Base-by-base conservation (phyloP, 2,329 filamentous ascomycete species). In the Microdochium bolleyi region DNA sequence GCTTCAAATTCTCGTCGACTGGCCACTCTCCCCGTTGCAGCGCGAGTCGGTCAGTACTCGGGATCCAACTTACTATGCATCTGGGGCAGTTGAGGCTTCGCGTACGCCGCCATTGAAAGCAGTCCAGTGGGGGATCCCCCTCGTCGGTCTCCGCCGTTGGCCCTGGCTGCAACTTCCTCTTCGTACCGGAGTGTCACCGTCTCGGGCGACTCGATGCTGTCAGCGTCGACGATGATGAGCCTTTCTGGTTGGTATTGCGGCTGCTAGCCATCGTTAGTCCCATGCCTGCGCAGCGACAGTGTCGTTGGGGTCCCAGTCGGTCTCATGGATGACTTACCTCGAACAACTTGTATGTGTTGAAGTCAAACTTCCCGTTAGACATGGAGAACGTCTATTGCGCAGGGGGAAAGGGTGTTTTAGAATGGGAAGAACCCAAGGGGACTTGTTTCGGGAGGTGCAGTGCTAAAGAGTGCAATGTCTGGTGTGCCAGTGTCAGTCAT, bases 101-200 rank as follows among this genome's bases (percentile, higher is more conserved):
- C 77, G 78, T 90, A 92, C 72, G 85, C 85, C 70, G 88, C 87
- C 87, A 92, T 92, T 72, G 87, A 84, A 73, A 88, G 74, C 64
- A 84, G 70, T 68, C 73, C 70, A 68, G 68, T 75, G 67, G 78
- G 76, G 72, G 74, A 82, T 72, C 76, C 82, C 77, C 75, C 73
- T 63, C 70, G 70, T 68, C 73, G 73, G 69, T 72, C 74, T 68
- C 75, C 75, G 63, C 76, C 76, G 73, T 73, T 76, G 58, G 70
- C 74, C 70, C 72, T 73, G 58, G 71, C 73, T 46, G 75, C 74
- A 63, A 71, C 66, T 55, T 73, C 78, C 67, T 81, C 77, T 70
- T 82, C 79, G 73, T 80, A 78, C 58, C 73, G 71, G 52, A 82
- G 73, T 46, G 75, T 76, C 57, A 80, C 68, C 51, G 78, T 81